Base-by-base conservation (phyloP, 805 yeast genomes). In the Alloascoidea hylecoeti region DNA sequence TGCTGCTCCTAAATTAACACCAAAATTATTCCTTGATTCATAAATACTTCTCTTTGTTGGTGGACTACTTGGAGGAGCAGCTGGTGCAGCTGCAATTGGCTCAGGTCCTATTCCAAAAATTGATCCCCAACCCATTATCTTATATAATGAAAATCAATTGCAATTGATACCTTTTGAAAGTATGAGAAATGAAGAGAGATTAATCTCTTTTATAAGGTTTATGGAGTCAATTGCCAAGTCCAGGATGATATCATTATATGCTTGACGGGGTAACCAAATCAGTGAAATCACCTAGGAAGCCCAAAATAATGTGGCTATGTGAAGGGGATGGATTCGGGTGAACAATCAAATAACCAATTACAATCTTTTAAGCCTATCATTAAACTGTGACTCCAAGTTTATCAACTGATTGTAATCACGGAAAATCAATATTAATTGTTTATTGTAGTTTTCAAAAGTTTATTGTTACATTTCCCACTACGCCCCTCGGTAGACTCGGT, bases 1-100 rank as follows among this genome's bases (percentile, higher is more conserved):
- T 41, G 79, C 56, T 0, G 86, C 69, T 0, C 97, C 97, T 33
- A 88, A 60, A 55, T 86, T 88, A 19, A 83, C 94, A 4, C 96
- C 97, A 50, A 71, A 75, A 50, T 83, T 82, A 46, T 60, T 54
- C 23, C 66, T 46, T 28, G 45, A 43, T 34, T 52, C 55, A 40
- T 42, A 44, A 32, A 61, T 47, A 38, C 55, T 56, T 34, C 49
- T 42, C 18, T 44, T 35, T 12, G 58, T 53, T 5, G 68, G 64
- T 9, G 56, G 46, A 14, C 41, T 38, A 15, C 58, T 60, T 15
- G 46, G 40, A 2, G 47, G 42, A 6, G 55, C 50, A 2, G 54
- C 50, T 4, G 55, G 50, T 13, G 42, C 41, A 3, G 55, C 52
- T 1, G 57, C 44, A 5, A 39, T 44, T 9, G 30, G 30, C 13